Evolutionary conservation across 192 early-diverging fungal species (phyloP).

Genomic region (Gonapodya prolifera): DNA sequence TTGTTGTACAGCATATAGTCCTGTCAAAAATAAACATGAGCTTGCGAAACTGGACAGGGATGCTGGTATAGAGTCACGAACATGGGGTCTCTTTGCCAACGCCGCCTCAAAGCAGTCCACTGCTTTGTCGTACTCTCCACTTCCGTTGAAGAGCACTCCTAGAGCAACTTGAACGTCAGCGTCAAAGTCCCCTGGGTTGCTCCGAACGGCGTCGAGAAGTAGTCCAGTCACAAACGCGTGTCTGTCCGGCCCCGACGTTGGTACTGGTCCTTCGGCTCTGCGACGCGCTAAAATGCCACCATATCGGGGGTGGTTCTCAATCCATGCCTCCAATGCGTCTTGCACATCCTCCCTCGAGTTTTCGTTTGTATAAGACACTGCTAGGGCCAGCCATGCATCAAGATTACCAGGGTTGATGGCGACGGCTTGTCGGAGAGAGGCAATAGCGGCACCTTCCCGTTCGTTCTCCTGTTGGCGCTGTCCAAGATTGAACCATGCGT

Average conservation of each 20-base stretch:
- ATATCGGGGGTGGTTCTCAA: slow-evolving; percentile 62
- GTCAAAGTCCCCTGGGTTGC: slow-evolving; percentile 57
- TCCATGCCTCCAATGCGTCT: slow-evolving; percentile 79
- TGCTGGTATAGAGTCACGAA: slow-evolving; percentile 17
- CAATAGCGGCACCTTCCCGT: slow-evolving; percentile 80
- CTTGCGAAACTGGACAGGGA: not conserved
- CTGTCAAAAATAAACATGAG: slow-evolving; percentile 12
- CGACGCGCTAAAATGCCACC: slow-evolving; percentile 22
- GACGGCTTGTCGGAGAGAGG: slow-evolving; percentile 71
- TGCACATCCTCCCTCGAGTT: slow-evolving; percentile 72
- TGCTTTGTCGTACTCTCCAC: slow-evolving; percentile 87
- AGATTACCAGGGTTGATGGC: slow-evolving; percentile 55
- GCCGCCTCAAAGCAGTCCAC: slow-evolving; percentile 95
- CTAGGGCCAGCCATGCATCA: slow-evolving; percentile 73
- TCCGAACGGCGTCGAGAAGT: slow-evolving; percentile 68
- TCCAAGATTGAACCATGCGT: slow-evolving; percentile 77
- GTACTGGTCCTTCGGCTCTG: slow-evolving; percentile 18
- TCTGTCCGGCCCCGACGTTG: slow-evolving; percentile 21
- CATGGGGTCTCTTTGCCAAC: slow-evolving; percentile 63
- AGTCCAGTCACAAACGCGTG: slow-evolving; percentile 62
- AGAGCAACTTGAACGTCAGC: slow-evolving; percentile 86
- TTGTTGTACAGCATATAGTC: slow-evolving; percentile 96
- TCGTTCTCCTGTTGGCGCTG: slow-evolving; percentile 94
- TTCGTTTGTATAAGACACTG: slow-evolving; percentile 93
- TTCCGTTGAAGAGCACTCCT: slow-evolving; percentile 90